Evolutionary conservation across 192 early-diverging fungal species (phyloP), one percentile per base, ranked within the genome.

Genomic region (Lobosporangium transversale): DNA sequence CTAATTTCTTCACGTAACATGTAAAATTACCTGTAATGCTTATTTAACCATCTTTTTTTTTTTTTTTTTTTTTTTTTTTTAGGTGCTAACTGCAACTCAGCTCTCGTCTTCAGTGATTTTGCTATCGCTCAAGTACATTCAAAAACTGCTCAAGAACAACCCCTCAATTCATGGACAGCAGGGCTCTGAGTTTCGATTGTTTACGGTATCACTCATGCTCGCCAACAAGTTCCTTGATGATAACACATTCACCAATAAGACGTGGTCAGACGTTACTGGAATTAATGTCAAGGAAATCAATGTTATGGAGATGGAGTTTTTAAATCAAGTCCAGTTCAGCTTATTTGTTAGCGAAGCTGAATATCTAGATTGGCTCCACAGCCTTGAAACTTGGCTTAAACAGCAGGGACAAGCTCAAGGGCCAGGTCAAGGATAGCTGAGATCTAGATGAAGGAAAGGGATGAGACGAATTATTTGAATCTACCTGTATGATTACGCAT

Each of bases 221-320:
- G 89, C 92, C 53, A 94, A 91, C 85, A 96, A 96, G 73, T 89
- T 87, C 64, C 83, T 94, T 29, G 88, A 93, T 66, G 95, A 96
- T 75, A 94, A 94, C 79, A 95, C 93, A 48, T 96, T 92, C 64
- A 89, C 95, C 10, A 94, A 93, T 73, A 86, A 90, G 75, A 92
- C 92, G 18, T 96, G 95, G 95, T 87, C 90, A 31, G 86, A 94
- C 68, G 92, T 96, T 21, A 92, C 90, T 29, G 83, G 86, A 40
- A 90, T 96, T 61, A 91, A 90, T 5, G 84, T 92, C 33, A 63
- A 80, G 49, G 92, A 96, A 65, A 84, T 96, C 33, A 92, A 91
- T 49, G 88, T 91, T 7, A 93, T 93, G 88, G 94, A 94, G 83
- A 91, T 91, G 59, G 94, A 96, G 62, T 93, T 93, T 62, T 71